Base-by-base conservation (phyloP, 495 filamentous ascomycete genomes). In the Penicillium simplicissimum region DNA sequence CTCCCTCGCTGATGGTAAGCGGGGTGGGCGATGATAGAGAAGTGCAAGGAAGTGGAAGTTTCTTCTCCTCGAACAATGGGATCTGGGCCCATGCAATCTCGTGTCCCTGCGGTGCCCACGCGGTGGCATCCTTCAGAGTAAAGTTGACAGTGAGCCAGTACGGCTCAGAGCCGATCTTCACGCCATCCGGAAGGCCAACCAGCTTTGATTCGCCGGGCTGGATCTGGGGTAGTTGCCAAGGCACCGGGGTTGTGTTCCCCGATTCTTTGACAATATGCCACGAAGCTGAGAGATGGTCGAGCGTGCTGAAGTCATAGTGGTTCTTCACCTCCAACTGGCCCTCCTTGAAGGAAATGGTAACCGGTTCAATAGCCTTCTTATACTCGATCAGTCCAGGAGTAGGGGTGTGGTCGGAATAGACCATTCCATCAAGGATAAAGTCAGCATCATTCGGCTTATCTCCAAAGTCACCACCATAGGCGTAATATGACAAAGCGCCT, bases 361-460 rank as follows among this genome's bases (percentile, higher is more conserved):
- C 74, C 0, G 86, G 88, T 10, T 79, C 60, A 84, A 62, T 87
- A 83, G 79, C 83, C 67, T 87, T 89, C 59, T 85, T 85, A 21
- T 83, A 79, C 69, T 90, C 87, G 10, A 77, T 60, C 21, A 89
- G 53, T 0, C 85, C 87, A 0, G 85, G 87, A 0, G 75, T 82
- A 6, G 88, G 85, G 0, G 74, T 78, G 62, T 89, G 86, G 31
- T 82, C 79, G 9, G 80, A 84, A 64, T 77, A 74, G 8, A 82
- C 69, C 4, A 90, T 71, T n/a, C 88, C 88, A 64, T 89, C 87
- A 77, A 88, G 84, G 47, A 88, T 83, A 66, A 89, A 90, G 31
- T 79, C 85, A 4, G 77, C 79, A 58, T 89, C 86, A 61, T 90
- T 88, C 0, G 87, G 88, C 5, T 76, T 60, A 57, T 90, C 88